Evolutionary conservation across 78 protist genomes (phyloP).

Genomic region (Neovahlkampfia damariscottae): DNA sequence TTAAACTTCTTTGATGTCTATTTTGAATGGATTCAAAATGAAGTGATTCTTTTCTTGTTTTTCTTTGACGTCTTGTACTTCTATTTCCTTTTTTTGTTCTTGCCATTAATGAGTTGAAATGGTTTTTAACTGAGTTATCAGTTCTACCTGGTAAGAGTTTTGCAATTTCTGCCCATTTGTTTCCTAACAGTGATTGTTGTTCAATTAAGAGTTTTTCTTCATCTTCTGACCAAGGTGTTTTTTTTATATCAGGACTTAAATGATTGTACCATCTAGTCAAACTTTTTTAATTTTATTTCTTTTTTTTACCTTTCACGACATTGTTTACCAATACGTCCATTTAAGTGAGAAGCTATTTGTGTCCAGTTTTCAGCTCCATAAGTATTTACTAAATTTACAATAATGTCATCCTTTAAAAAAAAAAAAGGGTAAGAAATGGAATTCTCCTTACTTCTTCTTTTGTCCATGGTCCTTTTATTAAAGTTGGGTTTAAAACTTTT

Average conservation of each 20-base stretch:
- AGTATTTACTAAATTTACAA: slow-evolving; percentile 17
- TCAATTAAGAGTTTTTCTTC: slow-evolving; percentile 59
- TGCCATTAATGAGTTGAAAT: slow-evolving; percentile 21
- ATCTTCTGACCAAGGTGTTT: slow-evolving; percentile 23
- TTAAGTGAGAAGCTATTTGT: slow-evolving; percentile 27
- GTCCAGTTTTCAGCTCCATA: slow-evolving; percentile 50
- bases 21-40: no score
- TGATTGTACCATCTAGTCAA: slow-evolving; percentile 49
- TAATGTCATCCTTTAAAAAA: slow-evolving; percentile 29
- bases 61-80: not conserved
- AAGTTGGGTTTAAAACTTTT: slow-evolving; percentile 66
- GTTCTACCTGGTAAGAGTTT: slow-evolving; percentile 31
- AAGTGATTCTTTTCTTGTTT: no score
- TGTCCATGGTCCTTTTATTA: slow-evolving; percentile 85
- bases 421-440: no score
- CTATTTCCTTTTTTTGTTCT: not conserved
- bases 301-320: slow-evolving; percentile 79
- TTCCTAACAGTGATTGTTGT: slow-evolving; percentile 31
- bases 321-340: slow-evolving; percentile 57
- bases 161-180: slow-evolving; percentile 31
- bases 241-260: slow-evolving; percentile 8
- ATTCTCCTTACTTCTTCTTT: no score
- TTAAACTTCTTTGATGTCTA: not conserved
- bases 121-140: slow-evolving; percentile 36
- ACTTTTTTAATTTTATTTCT: no score